Conservation (phyloP, 306 rosid genomes). For the Prunus mira region DNA sequence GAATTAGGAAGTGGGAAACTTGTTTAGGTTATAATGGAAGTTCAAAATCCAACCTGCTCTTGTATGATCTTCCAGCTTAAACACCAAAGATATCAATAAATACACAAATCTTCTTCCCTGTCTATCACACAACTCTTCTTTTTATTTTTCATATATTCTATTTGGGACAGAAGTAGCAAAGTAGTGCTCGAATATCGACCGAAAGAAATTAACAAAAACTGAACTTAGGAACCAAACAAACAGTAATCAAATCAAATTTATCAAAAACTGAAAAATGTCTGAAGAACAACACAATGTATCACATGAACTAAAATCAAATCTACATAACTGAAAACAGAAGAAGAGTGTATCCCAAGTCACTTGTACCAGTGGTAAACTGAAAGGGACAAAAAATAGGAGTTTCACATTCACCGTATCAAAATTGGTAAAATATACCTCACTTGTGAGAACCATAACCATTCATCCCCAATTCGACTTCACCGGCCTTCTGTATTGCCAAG, state of each 20-base stretch:
- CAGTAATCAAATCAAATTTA: background rate
- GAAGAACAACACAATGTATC: background rate
- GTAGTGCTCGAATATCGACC: too few species aligned
- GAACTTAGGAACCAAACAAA: too few species aligned
- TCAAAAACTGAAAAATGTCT: background rate
- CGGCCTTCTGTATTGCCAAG: constrained; percentile 31
- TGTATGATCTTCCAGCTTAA: background rate
- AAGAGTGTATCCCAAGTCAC: constrained; percentile 20
- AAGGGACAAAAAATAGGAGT: background rate
- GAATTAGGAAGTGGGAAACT: background rate
- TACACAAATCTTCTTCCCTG: too few species aligned
- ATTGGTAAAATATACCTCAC: constrained; percentile 28
- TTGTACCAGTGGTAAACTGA: constrained; percentile 13
- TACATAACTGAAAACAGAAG: constrained; percentile 12
- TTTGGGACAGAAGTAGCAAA: too few species aligned
- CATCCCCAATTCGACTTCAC: constrained; percentile 33
- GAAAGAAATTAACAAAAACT: too few species aligned
- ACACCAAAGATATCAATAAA: background rate
- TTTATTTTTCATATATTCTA: too few species aligned
- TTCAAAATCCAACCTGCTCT: background rate
- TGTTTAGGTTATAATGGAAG: background rate
- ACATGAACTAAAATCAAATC: constrained; percentile 16
- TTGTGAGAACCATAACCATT: constrained; percentile 50
- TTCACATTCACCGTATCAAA: constrained; percentile 15
- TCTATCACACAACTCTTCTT: too few species aligned